Percentiles rank a stretch among this genome's conserved stretches.
Conservation (phyloP, 139 green algal genomes). For the Auxenochlorella pyrenoidosa region DNA sequence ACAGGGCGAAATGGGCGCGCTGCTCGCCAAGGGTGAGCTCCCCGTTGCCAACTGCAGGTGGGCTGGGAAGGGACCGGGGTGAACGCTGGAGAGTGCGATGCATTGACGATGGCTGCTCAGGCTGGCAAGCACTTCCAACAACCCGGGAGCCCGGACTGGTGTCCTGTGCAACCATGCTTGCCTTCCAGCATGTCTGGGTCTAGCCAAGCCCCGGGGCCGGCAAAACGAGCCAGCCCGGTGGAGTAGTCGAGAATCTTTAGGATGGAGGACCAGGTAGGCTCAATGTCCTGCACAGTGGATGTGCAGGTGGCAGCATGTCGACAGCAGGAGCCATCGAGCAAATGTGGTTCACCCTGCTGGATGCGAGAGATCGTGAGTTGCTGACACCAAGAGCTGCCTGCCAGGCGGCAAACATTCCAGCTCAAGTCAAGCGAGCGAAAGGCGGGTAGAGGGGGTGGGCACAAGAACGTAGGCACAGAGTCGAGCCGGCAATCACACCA, state of each 20-base stretch:
- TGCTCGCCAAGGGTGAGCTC: slow-evolving; percentile 52
- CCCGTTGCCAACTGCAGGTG: slow-evolving; percentile 55
- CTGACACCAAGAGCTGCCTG: not conserved
- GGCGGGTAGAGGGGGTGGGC: not conserved
- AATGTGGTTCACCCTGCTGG: too few relatives aligned
- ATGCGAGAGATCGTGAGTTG: too few relatives aligned
- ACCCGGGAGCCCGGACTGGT: not conserved
- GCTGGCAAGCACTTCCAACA: too few relatives aligned
- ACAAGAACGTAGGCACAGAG: too few relatives aligned
- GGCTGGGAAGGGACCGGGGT: too few relatives aligned
- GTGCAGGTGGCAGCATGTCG: not conserved
- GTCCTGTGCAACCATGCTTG: not conserved
- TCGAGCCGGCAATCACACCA: not conserved
- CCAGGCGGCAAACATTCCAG: not conserved
- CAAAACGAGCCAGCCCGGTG: slow-evolving; percentile 56
- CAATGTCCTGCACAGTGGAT: slow-evolving; percentile 53
- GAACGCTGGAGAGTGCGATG: too few relatives aligned
- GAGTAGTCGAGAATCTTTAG: slow-evolving; percentile 58
- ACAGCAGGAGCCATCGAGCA: too few relatives aligned
- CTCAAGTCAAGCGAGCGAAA: not conserved
- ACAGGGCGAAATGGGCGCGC: slow-evolving; percentile 73
- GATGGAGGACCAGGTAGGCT: slow-evolving; percentile 43
- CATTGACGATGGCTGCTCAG: too few relatives aligned
- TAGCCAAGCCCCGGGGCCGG: slow-evolving; percentile 68
- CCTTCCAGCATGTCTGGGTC: slow-evolving; percentile 75